These are phyloP conservation scores for Pichia norvegensis DNA, from an alignment of 1,139 yeast species.

Conservation along the genomic window DNA sequence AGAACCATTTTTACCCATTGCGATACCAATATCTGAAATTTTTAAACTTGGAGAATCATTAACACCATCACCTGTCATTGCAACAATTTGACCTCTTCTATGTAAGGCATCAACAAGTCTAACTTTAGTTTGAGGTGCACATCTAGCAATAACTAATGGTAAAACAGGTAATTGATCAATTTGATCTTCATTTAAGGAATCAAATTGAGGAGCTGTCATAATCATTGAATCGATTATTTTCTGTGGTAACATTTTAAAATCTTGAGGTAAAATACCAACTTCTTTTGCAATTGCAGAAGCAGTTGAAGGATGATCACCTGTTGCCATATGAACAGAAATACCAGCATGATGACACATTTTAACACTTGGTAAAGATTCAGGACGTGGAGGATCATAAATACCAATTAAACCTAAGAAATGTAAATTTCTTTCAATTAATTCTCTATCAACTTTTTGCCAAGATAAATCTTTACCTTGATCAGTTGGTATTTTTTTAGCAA, in stretches of 20 bases:
- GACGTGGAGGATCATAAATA: conserved; percentile 77
- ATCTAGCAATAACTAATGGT: conserved; percentile 75
- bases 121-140: conserved; percentile 82
- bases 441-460: conserved; percentile 37
- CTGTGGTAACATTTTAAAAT: conserved; percentile 53
- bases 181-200: conserved; percentile 51
- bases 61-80: conserved; percentile 88
- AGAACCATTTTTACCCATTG: conserved; percentile 79
- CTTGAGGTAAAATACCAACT: conserved; percentile 73
- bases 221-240: conserved; percentile 62
- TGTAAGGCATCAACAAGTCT: conserved; percentile 79
- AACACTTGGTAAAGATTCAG: conserved; percentile 63
- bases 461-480: conserved; percentile 18
- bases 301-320: conserved; percentile 81
- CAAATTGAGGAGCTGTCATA: conserved; percentile 72
- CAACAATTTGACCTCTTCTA: conserved; percentile 61
- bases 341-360: conserved; percentile 68
- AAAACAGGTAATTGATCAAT: conserved; percentile 62
- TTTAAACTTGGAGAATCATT: conserved; percentile 78
- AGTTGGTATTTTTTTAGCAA: conserved; percentile 40
- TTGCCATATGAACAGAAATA: conserved; percentile 75
- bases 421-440: conserved; percentile 45
- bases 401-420: conserved; percentile 67
- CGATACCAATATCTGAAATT: conserved; percentile 77
- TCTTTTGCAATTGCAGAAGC: conserved; percentile 79